Percentiles rank a stretch among this genome's conserved stretches.
Evolutionary conservation across 2,329 filamentous ascomycete genomes (phyloP).

Genomic region (Diaporthe citrichinensis): DNA sequence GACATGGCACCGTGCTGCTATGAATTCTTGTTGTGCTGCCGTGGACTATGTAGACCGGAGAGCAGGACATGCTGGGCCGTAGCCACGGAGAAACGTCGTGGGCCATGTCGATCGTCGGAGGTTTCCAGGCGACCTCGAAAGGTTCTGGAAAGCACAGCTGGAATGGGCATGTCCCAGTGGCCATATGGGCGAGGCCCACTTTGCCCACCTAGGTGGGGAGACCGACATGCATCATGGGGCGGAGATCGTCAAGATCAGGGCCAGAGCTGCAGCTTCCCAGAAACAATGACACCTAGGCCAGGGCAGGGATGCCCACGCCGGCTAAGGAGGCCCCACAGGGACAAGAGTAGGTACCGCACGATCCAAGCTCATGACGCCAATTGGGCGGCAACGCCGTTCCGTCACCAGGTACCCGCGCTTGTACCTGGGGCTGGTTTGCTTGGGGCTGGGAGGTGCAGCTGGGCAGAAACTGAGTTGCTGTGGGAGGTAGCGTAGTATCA

Average conservation of each 20-base stretch:
- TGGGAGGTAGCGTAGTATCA: background rate
- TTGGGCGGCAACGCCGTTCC: slow-evolving; percentile 2
- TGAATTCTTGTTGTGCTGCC: background rate
- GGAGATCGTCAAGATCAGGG: slow-evolving; percentile 29
- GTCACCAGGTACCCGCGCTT: slow-evolving; percentile 32
- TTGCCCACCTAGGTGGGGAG: slow-evolving; percentile 7
- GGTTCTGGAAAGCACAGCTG: slow-evolving; percentile 28
- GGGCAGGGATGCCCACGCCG: slow-evolving; percentile 36
- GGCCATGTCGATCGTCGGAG: slow-evolving; percentile 14
- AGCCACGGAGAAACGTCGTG: background rate
- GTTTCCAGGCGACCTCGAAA: slow-evolving; percentile 18
- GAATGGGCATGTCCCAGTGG: slow-evolving; percentile 20
- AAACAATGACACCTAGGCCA: slow-evolving; percentile 11
- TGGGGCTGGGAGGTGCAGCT: slow-evolving; percentile 15
- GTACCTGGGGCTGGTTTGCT: slow-evolving; percentile 19
- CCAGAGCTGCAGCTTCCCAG: slow-evolving; percentile 27
- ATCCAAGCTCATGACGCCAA: slow-evolving; percentile 25
- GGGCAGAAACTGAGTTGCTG: slow-evolving; percentile 9
- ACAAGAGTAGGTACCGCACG: slow-evolving; percentile 33
- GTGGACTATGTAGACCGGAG: background rate
- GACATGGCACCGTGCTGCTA: background rate
- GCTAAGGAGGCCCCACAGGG: slow-evolving; percentile 3
- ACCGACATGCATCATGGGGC: slow-evolving; percentile 21
- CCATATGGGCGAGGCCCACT: slow-evolving; percentile 15
- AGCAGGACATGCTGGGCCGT: background rate